Conservation (phyloP, 2,329 filamentous ascomycete genomes). For the Neocucurbitaria cava region DNA sequence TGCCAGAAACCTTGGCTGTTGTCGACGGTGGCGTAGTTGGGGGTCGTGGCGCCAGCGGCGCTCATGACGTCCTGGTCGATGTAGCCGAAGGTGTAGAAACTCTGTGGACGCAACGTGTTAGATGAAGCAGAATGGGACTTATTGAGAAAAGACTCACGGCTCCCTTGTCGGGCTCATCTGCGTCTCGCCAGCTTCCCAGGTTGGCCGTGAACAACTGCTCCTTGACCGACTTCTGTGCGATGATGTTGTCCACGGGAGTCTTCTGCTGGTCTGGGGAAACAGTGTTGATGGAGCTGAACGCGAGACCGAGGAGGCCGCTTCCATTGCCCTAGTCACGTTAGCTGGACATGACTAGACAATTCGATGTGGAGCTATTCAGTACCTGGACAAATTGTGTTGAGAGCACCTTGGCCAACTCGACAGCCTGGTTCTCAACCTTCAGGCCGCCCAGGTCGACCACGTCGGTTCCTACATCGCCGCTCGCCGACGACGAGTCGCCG, state of each 20-base stretch:
- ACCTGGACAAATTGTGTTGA: conserved; percentile 55
- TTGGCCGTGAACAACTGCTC: conserved; percentile 27
- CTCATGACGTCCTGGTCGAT: conserved; percentile 55
- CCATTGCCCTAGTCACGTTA: conserved; percentile 53
- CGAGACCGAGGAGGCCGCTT: conserved; percentile 66
- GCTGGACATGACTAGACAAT: neutral
- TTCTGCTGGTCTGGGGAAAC: conserved; percentile 57
- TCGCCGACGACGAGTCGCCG: conserved; percentile 67
- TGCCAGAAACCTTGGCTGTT: conserved; percentile 68
- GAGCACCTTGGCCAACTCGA: conserved; percentile 67
- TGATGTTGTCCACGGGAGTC: conserved; percentile 65
- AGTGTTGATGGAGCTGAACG: conserved; percentile 65
- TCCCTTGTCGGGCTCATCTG: conserved; percentile 25
- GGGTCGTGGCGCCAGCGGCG: conserved; percentile 60
- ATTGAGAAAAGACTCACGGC: neutral
- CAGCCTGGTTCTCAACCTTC: conserved; percentile 64
- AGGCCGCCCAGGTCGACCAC: conserved; percentile 66
- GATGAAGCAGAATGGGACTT: too few species aligned
- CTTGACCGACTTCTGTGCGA: conserved; percentile 13
- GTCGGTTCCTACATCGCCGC: conserved; percentile 69
- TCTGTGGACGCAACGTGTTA: conserved; percentile 5
- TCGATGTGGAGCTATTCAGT: too few species aligned
- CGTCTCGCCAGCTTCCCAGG: conserved; percentile 27
- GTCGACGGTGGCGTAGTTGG: conserved; percentile 64
- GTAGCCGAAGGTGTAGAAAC: conserved; percentile 57